Base-by-base conservation (phyloP, 2,329 filamentous ascomycete species). In the Ophiocordyceps sinensis region DNA sequence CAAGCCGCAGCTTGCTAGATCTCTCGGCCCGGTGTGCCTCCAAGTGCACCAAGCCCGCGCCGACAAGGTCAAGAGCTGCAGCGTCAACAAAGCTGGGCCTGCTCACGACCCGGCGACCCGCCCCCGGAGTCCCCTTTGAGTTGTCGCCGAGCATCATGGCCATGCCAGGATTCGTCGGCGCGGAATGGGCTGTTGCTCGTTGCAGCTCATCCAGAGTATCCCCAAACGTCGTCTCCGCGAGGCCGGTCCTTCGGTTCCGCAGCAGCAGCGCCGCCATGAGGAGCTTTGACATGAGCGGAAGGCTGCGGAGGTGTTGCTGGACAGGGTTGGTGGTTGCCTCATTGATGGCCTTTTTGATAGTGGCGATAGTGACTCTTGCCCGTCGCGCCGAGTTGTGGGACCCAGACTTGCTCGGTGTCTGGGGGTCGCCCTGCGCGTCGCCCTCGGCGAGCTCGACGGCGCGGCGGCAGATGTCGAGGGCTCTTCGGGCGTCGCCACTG, bases 391-490 rank as follows among this genome's bases (percentile, higher is more conserved):
- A 43, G 39, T 54, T 52, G 37, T 56, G 52, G 36, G 47, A 41
- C 19, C 56, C 51, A 38, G 46, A 43, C 14, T 79, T 82, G 63
- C 74, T 82, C 8, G 81, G 79, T 4, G 80, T 84, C 44, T 64
- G 58, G 14, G 75, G 58, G 55, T 73, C 62, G 53, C 63, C 44
- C 31, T 62, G 43, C 51, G 59, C 45, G 32, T 89, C 82, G 39
- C 82, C 72, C 60, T 98, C 91, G 28, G 89, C 91, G 23, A 98
- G 78, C 62, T 98, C 91, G 13, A 98, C 91, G 1, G 91, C 91
- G 47, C 91, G 77, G 28, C 91, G 77, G 59, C 93, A 98, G 44
- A 98, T 96, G 53, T 98, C 91, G 17, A 98, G 71, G 1, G 88
- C 91, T 47, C 91, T 78, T 43, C 91, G 74, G 15, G 91, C 91